Evolutionary conservation across 2,329 filamentous ascomycete species (phyloP), one percentile per base, ranked within the genome.

Genomic region (Monosporascus sp.): DNA sequence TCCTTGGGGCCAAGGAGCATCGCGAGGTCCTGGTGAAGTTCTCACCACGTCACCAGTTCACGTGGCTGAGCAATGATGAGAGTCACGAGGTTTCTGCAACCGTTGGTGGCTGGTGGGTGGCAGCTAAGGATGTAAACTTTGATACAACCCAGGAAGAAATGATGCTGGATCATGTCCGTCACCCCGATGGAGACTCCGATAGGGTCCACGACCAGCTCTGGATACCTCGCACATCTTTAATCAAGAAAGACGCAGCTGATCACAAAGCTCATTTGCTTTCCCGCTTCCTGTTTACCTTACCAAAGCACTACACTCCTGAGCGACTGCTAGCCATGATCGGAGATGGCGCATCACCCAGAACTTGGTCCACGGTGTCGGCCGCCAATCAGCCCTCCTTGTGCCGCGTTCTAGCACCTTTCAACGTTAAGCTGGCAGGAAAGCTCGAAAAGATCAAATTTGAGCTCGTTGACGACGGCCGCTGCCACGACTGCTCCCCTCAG

Each of bases 1-100:
- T 60, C n/a, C 44, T 70, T 2, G 67, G 70, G 24, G 17, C 46
- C 3, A 61, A 69, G 24, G 70, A 73, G 50, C 62, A 68, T 50
- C 62, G 68, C 9, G 68, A 71, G 47, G 52, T 62, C 5, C n/a
- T 64, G 14, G 15, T 65, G 38, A 56, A 43, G 47, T 64, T 64
- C 22, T 11, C 37, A 0, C 54, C 54, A 4, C 17, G 36, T 2
- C 49, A 60, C 5, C 52, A 62, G 7, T 56, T 65, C 22, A 50
- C 60, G n/a, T 54, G 53, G 14, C 25, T 44, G 6, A 15, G 4
- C 5, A 3, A 41, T 9, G 48, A 15, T 15, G 24, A 35, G 31
- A 11, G 15, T 14, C 20, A 53, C 9, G 4, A 44, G 9, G 43
- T 46, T 14, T 25, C 20, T 18, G 54, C 53, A 1, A 44, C 17